Conservation (phyloP, 1,139 yeast genomes). For the Candida frijolesensis region DNA sequence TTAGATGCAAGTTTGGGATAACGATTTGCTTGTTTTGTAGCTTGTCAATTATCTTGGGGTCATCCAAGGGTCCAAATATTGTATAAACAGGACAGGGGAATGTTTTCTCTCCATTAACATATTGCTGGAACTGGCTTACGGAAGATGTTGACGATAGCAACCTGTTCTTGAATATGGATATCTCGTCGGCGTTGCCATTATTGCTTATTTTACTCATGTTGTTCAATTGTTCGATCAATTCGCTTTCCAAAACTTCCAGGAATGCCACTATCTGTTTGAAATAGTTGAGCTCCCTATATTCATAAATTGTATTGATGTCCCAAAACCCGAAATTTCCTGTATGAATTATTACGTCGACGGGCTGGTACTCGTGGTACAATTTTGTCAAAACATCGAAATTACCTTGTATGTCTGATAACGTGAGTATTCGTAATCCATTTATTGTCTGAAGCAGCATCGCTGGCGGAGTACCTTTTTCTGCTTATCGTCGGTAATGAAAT, state of each 20-base stretch:
- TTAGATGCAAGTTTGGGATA: constrained; percentile 58
- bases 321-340: constrained; percentile 84
- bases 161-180: constrained; percentile 39
- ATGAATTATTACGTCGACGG: constrained; percentile 51
- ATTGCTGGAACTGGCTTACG: constrained; percentile 34
- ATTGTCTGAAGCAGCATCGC: constrained; percentile 5
- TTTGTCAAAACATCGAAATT: constrained; percentile 25
- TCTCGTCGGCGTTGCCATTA: constrained; percentile 14
- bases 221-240: constrained; percentile 47
- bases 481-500: background rate
- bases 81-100: constrained; percentile 73
- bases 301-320: constrained; percentile 56
- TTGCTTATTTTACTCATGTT: constrained; percentile 42
- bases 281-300: constrained; percentile 52
- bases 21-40: constrained; percentile 54
- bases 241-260: constrained; percentile 58
- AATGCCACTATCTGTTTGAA: constrained; percentile 70
- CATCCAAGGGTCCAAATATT: constrained; percentile 76
- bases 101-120: constrained; percentile 46
- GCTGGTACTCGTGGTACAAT: constrained; percentile 21
- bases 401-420: constrained; percentile 40
- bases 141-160: constrained; percentile 31
- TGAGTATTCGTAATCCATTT: constrained; percentile 20
- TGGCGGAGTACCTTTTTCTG: background rate
- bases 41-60: constrained; percentile 63